Evolutionary conservation across 495 filamentous ascomycete species (phyloP).

Genomic region (Parmelia sp.): DNA sequence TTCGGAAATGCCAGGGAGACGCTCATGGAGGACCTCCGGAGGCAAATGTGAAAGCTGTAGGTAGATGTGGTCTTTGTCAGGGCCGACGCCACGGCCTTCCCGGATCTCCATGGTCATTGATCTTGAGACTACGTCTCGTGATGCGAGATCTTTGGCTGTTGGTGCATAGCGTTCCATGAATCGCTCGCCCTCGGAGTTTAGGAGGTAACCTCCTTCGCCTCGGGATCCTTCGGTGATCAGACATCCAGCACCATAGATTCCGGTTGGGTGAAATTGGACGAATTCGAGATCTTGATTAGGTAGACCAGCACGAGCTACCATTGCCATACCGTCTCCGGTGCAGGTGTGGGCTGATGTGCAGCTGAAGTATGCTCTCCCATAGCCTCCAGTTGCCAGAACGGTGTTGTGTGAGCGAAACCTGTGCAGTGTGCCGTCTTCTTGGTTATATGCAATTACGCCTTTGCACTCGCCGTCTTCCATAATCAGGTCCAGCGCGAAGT

Average conservation of each 20-base stretch:
- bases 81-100: constrained; percentile 89
- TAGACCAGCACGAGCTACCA: constrained; percentile 95
- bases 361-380: constrained; percentile 94
- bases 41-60: constrained; percentile 94
- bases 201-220: constrained; percentile 95
- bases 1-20: constrained; percentile 96
- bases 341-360: constrained; percentile 97
- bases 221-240: constrained; percentile 97
- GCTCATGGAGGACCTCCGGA: constrained; percentile 83
- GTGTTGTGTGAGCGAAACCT: constrained; percentile 94
- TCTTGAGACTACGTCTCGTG: constrained; percentile 87
- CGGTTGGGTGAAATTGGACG: constrained; percentile 98
- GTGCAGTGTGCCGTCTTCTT: constrained; percentile 96
- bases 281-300: constrained; percentile 99
- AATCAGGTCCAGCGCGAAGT: constrained; percentile 90
- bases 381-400: constrained; percentile 91
- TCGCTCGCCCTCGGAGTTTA: constrained; percentile 94
- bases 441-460: constrained; percentile 93
- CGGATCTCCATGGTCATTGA: constrained; percentile 98
- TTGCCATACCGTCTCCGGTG: constrained; percentile 97
- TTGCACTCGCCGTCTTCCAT: constrained; percentile 96
- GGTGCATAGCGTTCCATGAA: constrained; percentile 99
- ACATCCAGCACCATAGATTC: constrained; percentile 98
- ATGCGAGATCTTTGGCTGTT: constrained; percentile 92
- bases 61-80: constrained; percentile 96